Base-by-base conservation (phyloP, 164 flowering plant species). In the Vitis amurensis region DNA sequence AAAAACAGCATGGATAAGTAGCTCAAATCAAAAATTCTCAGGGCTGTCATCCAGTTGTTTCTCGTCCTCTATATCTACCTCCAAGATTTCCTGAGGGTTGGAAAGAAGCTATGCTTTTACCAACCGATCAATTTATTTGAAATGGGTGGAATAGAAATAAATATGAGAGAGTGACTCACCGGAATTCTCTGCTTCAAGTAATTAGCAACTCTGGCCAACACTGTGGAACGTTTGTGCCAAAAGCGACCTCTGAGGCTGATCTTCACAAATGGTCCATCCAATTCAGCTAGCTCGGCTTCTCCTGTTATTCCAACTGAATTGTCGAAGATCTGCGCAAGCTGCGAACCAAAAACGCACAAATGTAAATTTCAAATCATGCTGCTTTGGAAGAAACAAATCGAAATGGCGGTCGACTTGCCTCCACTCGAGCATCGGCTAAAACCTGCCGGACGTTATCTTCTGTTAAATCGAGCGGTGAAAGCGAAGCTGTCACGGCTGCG, bases 41-140 rank as follows among this genome's bases (percentile, higher is more conserved):
- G 97, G 98, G 81, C 99, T 92, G 75, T 95, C 97, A 85, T 95
- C 99, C 74, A 92, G 68, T 76, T 92, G 97, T 29, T 87, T 91
- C 82, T 95, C 97, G 78, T 92, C 90, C 79, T 92, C 98, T 51
- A 91, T 90, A 44, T 90, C 92, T 11, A 92, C 98, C 83, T 92
- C 99, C 88, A 95, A 80, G 63, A 95, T 92, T 79, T 91, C 97
- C 98, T 89, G 78, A 55, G 31, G 50, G 11, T 37, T 37, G 44
- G 44, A 37, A 37, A 37, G 44, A 37, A 37, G 4, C 44, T 37
- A 37, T 3, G 44, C 44, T 37, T 37, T 37, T 37, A 37, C 44
- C 44, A 37, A 37, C 44, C 27, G 7, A 37, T 2, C 44, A 37
- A 37, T 37, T 37, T 0, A 37, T 37, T 37, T 37, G 44, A 37